Conservation (phyloP, 306 rosid genomes). For the Casuarina equisetifolia region DNA sequence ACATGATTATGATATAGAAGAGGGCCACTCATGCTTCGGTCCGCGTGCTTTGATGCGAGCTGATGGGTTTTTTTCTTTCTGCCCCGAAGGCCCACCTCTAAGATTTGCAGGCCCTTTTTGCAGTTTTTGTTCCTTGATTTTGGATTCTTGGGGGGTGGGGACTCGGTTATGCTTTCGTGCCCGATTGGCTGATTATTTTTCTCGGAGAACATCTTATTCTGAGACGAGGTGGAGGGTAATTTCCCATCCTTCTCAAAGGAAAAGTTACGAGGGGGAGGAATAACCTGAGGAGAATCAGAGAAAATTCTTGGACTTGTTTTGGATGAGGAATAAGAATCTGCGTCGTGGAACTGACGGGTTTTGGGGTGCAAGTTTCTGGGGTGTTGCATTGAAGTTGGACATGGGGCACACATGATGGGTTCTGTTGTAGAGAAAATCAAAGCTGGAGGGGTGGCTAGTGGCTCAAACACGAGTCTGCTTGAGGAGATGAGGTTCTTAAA, state of each 20-base stretch:
- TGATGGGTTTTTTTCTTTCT: constrained; percentile 34
- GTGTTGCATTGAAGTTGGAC: constrained; percentile 38
- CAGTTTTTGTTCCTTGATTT: constrained; percentile 70
- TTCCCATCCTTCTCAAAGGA: constrained; percentile 1
- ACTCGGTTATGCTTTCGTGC: constrained; percentile 35
- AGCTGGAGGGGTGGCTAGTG: constrained; percentile 45
- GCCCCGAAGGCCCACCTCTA: constrained; percentile 43
- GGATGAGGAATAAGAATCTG: constrained; percentile 14
- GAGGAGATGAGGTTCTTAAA: constrained; percentile 86
- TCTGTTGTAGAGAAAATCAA: constrained; percentile 69
- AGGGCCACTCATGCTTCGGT: constrained; percentile 59
- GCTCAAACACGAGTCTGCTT: constrained; percentile 49
- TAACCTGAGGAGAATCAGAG: neutral
- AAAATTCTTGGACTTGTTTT: constrained; percentile 20
- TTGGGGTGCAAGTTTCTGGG: constrained; percentile 21
- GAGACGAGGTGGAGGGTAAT: constrained; percentile 21
- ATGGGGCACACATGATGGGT: constrained; percentile 44
- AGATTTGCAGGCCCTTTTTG: constrained; percentile 44
- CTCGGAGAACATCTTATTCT: constrained; percentile 23
- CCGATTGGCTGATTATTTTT: constrained; percentile 40
- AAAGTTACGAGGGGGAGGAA: neutral
- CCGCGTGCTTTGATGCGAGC: constrained; percentile 79
- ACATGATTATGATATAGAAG: constrained; percentile 34
- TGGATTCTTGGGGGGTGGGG: constrained; percentile 24
- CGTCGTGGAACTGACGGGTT: constrained; percentile 5